Evolutionary conservation across 768 basidiomycete genomes (phyloP).

Genomic region (Boletus reticulatus): DNA sequence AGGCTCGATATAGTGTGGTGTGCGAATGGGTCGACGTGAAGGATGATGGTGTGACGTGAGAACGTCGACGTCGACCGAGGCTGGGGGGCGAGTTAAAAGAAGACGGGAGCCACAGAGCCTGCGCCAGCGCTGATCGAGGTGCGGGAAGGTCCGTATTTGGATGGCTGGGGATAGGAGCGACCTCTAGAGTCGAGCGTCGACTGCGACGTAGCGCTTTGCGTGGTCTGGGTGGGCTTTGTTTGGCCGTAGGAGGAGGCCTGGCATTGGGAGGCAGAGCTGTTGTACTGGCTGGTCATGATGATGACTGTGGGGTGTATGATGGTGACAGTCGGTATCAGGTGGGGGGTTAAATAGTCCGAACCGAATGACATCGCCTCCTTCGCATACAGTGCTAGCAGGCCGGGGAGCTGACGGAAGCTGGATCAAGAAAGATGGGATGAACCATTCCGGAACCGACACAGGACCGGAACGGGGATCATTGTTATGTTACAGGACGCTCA

Average conservation of each 20-base stretch:
- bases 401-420: constrained; percentile 15
- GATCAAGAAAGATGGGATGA: constrained; percentile 20
- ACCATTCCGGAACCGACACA: constrained; percentile 31
- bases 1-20: constrained; percentile 1
- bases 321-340: background rate
- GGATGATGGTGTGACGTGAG: background rate
- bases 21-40: background rate
- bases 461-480: constrained; percentile 22
- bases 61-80: constrained; percentile 2
- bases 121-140: constrained; percentile 50
- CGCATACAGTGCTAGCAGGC: background rate
- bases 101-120: constrained; percentile 50
- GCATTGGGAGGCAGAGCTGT: constrained; percentile 13
- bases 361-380: constrained; percentile 26
- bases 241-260: constrained; percentile 14
- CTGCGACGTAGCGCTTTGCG: constrained; percentile 13
- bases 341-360: constrained; percentile 27
- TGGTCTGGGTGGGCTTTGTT: constrained; percentile 17
- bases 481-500: constrained; percentile 8
- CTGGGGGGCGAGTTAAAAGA: constrained; percentile 45
- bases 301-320: background rate
- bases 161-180: constrained; percentile 25
- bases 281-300: constrained; percentile 29
- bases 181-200: constrained; percentile 19
- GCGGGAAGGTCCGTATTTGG: constrained; percentile 22